Base-by-base conservation (phyloP, 257 asterid species). In the Rauvolfia tetraphylla region DNA sequence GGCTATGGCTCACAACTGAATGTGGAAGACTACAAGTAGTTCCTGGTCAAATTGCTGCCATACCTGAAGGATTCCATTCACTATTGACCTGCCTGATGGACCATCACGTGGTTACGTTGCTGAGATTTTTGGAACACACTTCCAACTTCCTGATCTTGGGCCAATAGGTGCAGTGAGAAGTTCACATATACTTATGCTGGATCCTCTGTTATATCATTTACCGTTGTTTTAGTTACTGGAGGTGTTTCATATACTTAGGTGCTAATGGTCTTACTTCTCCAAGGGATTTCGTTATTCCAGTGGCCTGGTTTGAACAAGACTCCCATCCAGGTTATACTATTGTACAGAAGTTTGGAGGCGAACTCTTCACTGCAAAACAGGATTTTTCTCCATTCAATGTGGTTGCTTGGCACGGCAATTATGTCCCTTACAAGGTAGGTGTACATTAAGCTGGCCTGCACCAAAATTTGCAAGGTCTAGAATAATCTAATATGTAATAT, bases 111-210 rank as follows among this genome's bases (percentile, higher is more conserved):
- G 98, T 72, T 95, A 95, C 68, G 84, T 91, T 59, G 93, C 98
- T 79, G 99, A 95, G 84, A 90, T 88, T 80, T 95, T 92, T 63
- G 99, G 99, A 82, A 81, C 94, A 54, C 99, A 95, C 91, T 90
- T 92, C 80, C 97, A 95, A 74, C 98, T 95, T 84, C 99, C 98
- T 49, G 99, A 95, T 76, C 97, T 95, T 79, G 99, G 99, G 73
- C 97, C 96, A 74, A 93, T 93, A 86, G 98, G 99, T 95, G 82
- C 79, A 71, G 76, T 42, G 34, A 29, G 46, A 80, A 75, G 70
- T 76, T 80, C 2, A 31, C 74, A 23, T 31, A 25, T n/a, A 11
- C 27, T 46, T 9, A 58, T 34, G 5, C 38, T 42, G 9, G 48
- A 0, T 49, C 20, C 25, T 42, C 13, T 42, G 13, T 56, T 33